Conservation (phyloP, 768 basidiomycete genomes). For the Leucosporidium scottii region DNA sequence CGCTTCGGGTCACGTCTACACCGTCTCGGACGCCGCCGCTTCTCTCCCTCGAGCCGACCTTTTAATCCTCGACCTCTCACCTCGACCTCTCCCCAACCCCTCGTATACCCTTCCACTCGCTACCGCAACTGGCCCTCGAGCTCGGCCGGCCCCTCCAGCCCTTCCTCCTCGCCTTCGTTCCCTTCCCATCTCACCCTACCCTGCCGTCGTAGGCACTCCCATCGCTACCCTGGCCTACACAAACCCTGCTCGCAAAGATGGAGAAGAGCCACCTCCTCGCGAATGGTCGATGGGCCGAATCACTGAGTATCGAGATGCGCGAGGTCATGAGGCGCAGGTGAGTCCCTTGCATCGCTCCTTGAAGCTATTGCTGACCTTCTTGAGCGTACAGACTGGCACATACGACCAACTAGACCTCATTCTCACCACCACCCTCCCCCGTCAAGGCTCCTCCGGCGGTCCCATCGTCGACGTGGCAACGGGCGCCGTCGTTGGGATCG, state of each 20-base stretch:
- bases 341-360: no score
- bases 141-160: background rate
- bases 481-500: constrained; percentile 60
- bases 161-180: constrained; percentile 40
- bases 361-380: background rate
- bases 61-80: constrained; percentile 45
- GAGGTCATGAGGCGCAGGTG: constrained; percentile 41
- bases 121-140: background rate
- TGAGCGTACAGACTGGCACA: constrained; percentile 54
- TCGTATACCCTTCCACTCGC: background rate
- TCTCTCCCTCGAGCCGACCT: constrained; percentile 58
- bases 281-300: constrained; percentile 54
- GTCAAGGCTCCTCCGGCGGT: constrained; percentile 62
- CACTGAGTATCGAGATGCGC: constrained; percentile 56
- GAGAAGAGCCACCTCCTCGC: constrained; percentile 47
- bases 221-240: constrained; percentile 54
- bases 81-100: constrained; percentile 5
- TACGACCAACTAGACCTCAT: constrained; percentile 59
- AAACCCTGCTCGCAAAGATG: constrained; percentile 41
- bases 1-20: constrained; percentile 40
- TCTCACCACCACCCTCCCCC: constrained; percentile 53
- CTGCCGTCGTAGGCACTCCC: constrained; percentile 47
- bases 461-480: constrained; percentile 58
- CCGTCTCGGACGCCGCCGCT: constrained; percentile 50
- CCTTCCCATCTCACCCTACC: constrained; percentile 60